Base-by-base conservation (phyloP, 73 alveolate species). In the Paramecium biaurelia region DNA sequence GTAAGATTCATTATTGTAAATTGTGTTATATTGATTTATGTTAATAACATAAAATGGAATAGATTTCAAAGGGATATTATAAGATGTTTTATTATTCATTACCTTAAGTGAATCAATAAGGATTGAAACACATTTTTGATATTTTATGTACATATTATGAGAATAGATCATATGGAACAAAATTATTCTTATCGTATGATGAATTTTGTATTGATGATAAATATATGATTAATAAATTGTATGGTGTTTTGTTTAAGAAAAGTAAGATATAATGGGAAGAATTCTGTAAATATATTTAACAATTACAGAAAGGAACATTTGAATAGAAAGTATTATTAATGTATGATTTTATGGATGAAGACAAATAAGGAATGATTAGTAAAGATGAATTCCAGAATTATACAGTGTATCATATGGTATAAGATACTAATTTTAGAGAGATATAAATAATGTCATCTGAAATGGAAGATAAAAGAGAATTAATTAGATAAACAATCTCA, bases 1-100 rank as follows among this genome's bases (percentile, higher is more conserved):
- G 93, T 20, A 57, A 86, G 21, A 21, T 86, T 20, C 59, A 72
- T 10, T 86, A 35, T 63, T 86, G 93, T 59, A 37, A 38, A 59
- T 6, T 57, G 12, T 86, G 93, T 35, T 34, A 57, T 86, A 24
- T 57, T 32, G 93, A 86, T 26, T 63, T 63, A 34, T 74, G 87
- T 11, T 9, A 18, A 5, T 57, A 34, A 67, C 88, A 57, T 10
- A 67, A 67, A 63, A 38, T 57, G 18, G 68, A 38, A n/a, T 63
- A 14, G 20, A 57, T 86, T 63, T 85, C 88, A 28, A 74, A 74
- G 28, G 87, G 87, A 12, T 41, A n/a, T 63, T 63, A 12, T 20
- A 63, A 63, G 8, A 63, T 63, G 84, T 32, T 63, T 63, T 63
- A 63, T 63, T 63, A 30, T 32, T 63, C 84, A 63, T 63, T 63